These are phyloP conservation scores for Amauroascus niger DNA, from an alignment of 2,329 filamentous ascomycete genomes.

Conservation along the genomic window DNA sequence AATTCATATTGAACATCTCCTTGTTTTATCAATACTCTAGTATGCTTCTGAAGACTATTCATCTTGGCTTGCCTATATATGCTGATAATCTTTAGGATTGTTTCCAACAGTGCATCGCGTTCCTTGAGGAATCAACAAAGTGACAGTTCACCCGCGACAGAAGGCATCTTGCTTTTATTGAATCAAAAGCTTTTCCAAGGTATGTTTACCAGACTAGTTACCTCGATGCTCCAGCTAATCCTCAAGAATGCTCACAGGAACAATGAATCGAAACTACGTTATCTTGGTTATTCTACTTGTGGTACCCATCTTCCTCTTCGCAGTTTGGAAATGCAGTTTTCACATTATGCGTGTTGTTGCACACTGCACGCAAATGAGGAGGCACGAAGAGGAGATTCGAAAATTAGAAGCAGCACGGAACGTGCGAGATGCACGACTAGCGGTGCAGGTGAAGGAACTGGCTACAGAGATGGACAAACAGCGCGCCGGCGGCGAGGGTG, in stretches of 20 bases:
- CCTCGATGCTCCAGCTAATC: background rate
- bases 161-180: background rate
- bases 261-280: slow-evolving; percentile 20
- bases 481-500: background rate
- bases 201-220: background rate
- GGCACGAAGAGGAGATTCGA: slow-evolving; percentile 18
- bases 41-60: background rate
- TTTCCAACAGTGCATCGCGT: background rate
- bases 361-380: slow-evolving; percentile 11
- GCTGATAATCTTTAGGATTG: background rate
- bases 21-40: background rate
- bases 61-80: background rate
- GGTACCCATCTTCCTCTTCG: slow-evolving; percentile 19
- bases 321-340: slow-evolving; percentile 19
- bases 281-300: slow-evolving; percentile 23
- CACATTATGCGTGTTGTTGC: slow-evolving; percentile 14
- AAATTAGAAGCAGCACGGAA: slow-evolving; percentile 17
- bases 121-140: background rate
- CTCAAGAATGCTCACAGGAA: background rate
- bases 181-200: background rate
- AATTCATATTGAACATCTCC: too few species aligned
- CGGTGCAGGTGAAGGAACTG: background rate
- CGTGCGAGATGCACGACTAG: slow-evolving; percentile 2
- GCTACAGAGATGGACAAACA: background rate
- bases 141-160: background rate